Percentiles rank a stretch among this genome's conserved stretches.
These are phyloP conservation scores for Scleroderma bovista DNA, from an alignment of 768 basidiomycete genomes.

Conservation along the genomic window DNA sequence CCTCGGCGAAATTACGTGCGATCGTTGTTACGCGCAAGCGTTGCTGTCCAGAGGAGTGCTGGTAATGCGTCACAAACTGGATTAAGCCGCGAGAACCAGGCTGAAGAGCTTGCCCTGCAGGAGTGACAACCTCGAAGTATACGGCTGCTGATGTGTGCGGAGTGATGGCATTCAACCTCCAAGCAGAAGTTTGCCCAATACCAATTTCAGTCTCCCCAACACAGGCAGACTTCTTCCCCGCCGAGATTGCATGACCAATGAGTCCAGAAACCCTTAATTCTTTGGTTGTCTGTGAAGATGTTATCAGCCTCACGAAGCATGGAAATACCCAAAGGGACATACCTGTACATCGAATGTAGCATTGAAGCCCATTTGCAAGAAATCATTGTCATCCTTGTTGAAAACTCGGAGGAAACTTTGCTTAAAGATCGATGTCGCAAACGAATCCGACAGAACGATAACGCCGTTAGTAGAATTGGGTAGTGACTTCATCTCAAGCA, in stretches of 20 bases:
- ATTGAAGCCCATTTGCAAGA: slow-evolving; percentile 97
- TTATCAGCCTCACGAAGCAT: slow-evolving; percentile 1
- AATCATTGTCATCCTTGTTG: slow-evolving; percentile 87
- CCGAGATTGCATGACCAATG: slow-evolving; percentile 96
- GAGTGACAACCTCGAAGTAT: slow-evolving; percentile 98
- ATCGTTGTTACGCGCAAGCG: slow-evolving; percentile 97
- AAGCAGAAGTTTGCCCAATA: slow-evolving; percentile 96
- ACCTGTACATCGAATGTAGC: slow-evolving; percentile 98
- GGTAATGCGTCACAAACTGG: slow-evolving; percentile 98
- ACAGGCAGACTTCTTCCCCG: slow-evolving; percentile 92
- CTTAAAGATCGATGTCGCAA: slow-evolving; percentile 97
- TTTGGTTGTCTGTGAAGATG: slow-evolving; percentile 78
- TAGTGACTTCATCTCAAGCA: slow-evolving; percentile 95
- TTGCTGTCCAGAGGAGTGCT: slow-evolving; percentile 93
- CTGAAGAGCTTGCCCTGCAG: slow-evolving; percentile 87
- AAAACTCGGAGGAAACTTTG: slow-evolving; percentile 94
- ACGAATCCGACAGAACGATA: slow-evolving; percentile 94
- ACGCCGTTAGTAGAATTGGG: slow-evolving; percentile 95
- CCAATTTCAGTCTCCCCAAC: slow-evolving; percentile 99
- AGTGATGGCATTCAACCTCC: slow-evolving; percentile 91
- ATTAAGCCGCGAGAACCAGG: slow-evolving; percentile 91
- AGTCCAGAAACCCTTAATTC: slow-evolving; percentile 97
- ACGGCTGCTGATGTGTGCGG: slow-evolving; percentile 86
- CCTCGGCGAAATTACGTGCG: slow-evolving; percentile 95
- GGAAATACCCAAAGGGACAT: slow-evolving; percentile 7